Percentiles rank a stretch among this genome's conserved stretches.
These are phyloP conservation scores for Ogataea pilisensis DNA, from an alignment of 805 yeast genomes.

Conservation along the genomic window DNA sequence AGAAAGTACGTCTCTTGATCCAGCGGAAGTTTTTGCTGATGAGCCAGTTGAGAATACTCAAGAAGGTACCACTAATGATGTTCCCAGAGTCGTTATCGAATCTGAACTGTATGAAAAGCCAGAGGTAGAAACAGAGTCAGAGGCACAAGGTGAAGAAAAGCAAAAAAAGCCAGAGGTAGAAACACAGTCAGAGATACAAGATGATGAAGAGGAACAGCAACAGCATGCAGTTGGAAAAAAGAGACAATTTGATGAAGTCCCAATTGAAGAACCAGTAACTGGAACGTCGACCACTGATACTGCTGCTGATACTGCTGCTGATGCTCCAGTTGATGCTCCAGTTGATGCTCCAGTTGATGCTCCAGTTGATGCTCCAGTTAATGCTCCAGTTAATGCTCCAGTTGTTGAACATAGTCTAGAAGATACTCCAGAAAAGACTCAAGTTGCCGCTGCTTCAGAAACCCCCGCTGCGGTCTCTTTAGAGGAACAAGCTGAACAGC, in stretches of 20 bases:
- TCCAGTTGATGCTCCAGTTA: no score
- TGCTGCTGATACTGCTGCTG: not conserved
- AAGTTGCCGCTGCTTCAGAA: no score
- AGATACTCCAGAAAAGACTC: no score
- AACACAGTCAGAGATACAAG: no score
- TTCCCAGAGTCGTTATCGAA: not conserved
- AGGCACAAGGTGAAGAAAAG: no score
- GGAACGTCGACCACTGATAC: not conserved
- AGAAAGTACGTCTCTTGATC: no score
- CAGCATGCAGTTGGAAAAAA: not conserved
- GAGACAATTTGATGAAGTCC: not conserved
- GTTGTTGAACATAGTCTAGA: no score
- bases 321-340: conserved; percentile 2
- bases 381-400: no score
- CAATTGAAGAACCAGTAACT: not conserved
- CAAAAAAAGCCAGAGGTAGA: no score
- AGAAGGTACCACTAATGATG: conserved; percentile 1
- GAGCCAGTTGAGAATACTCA: not conserved
- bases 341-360: conserved; percentile 7
- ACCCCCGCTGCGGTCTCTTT: no score
- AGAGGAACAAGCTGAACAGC: no score
- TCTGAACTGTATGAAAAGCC: conserved; percentile 4
- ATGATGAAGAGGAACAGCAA: not conserved
- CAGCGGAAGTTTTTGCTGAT: not conserved
- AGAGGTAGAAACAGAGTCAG: conserved; percentile 1